Evolutionary conservation across 1,139 yeast genomes (phyloP).

Genomic region (Diutina sp.): DNA sequence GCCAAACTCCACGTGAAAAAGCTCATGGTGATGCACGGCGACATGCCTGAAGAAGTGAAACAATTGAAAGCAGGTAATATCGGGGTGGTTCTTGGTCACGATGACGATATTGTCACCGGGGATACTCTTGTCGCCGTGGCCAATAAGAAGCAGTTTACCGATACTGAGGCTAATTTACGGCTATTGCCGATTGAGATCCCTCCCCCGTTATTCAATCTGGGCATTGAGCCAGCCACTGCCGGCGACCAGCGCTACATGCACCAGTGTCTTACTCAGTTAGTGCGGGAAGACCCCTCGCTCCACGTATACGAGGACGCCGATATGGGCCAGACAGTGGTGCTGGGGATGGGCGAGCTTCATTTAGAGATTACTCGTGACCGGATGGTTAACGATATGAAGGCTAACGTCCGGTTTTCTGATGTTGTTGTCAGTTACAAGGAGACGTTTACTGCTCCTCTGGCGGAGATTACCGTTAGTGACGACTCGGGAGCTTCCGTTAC

Average conservation of each 20-base stretch:
- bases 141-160: slow-evolving; percentile 32
- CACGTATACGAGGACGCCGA: slow-evolving; percentile 64
- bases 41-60: slow-evolving; percentile 60
- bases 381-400: slow-evolving; percentile 66
- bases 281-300: slow-evolving; percentile 76
- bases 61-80: slow-evolving; percentile 65
- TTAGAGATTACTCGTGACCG: slow-evolving; percentile 79
- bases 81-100: slow-evolving; percentile 75
- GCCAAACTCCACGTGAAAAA: slow-evolving; percentile 54
- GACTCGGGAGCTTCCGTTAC: not conserved
- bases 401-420: slow-evolving; percentile 66
- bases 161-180: slow-evolving; percentile 35
- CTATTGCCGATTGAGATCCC: slow-evolving; percentile 76
- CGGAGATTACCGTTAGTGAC: not conserved
- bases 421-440: slow-evolving; percentile 88
- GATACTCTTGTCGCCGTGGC: slow-evolving; percentile 65
- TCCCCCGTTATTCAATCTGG: slow-evolving; percentile 84
- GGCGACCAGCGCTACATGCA: slow-evolving; percentile 69
- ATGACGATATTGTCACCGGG: slow-evolving; percentile 69
- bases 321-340: slow-evolving; percentile 71
- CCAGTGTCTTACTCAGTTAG: slow-evolving; percentile 46
- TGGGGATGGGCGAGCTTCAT: slow-evolving; percentile 97
- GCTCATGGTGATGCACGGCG: slow-evolving; percentile 79
- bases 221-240: slow-evolving; percentile 71
- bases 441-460: slow-evolving; percentile 26